These are phyloP conservation scores for Spongospora subterranea DNA, from an alignment of 208 protist genomes.

Conservation along the genomic window DNA sequence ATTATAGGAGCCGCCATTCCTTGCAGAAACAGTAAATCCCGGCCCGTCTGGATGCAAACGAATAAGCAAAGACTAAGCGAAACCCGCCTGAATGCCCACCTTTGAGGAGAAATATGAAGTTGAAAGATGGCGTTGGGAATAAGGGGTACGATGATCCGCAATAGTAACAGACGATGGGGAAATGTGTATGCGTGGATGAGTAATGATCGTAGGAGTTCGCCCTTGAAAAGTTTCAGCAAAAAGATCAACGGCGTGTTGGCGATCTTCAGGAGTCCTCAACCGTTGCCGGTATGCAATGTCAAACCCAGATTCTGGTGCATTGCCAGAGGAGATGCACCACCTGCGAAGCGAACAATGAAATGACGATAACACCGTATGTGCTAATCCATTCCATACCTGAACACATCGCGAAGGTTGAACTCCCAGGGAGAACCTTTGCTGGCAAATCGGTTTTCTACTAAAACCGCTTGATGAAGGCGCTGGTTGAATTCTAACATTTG, in stretches of 20 bases:
- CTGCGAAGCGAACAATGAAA: neutral
- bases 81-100: too few species aligned
- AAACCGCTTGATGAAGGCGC: slow-evolving; percentile 58
- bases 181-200: neutral
- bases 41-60: too few species aligned
- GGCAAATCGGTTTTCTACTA: slow-evolving; percentile 76
- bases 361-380: neutral
- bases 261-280: slow-evolving; percentile 76
- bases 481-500: slow-evolving; percentile 66
- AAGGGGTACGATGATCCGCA: neutral
- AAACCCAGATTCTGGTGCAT: neutral
- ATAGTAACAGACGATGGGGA: neutral
- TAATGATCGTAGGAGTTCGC: neutral
- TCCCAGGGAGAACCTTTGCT: slow-evolving; percentile 94
- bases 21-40: neutral
- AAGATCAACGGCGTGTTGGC: slow-evolving; percentile 58
- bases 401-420: slow-evolving; percentile 99
- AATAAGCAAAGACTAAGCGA: too few species aligned
- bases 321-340: neutral
- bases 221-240: slow-evolving; percentile 50
- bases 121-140: neutral
- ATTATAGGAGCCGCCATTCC: slow-evolving; percentile 73
- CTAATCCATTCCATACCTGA: slow-evolving; percentile 82
- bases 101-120: too few species aligned
- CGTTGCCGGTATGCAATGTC: slow-evolving; percentile 63